Percentiles rank a stretch among this genome's conserved stretches.
These are phyloP conservation scores for Achaetomium macrosporum DNA, from an alignment of 2,329 filamentous ascomycete species.

Conservation along the genomic window DNA sequence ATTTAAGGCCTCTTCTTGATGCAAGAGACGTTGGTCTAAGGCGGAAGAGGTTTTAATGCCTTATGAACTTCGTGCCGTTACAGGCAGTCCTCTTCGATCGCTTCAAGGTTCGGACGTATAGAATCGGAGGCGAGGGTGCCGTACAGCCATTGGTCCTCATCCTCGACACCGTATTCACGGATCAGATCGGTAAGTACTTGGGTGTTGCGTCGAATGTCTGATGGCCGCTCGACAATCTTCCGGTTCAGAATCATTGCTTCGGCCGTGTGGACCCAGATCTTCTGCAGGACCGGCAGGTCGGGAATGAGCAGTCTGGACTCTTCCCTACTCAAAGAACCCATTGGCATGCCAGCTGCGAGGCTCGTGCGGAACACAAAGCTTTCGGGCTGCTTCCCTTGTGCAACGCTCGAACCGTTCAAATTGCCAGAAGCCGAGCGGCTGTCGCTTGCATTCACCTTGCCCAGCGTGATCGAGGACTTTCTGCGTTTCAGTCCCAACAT, in stretches of 20 bases:
- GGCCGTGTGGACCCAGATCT: constrained; percentile 58
- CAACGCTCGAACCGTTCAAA: constrained; percentile 19
- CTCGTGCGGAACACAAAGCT: constrained; percentile 54
- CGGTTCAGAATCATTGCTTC: constrained; percentile 57
- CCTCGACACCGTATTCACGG: constrained; percentile 51
- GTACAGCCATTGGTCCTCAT: constrained; percentile 60
- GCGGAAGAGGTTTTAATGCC: not conserved
- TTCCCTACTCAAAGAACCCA: constrained; percentile 48
- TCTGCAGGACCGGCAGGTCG: constrained; percentile 52
- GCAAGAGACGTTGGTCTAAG: not conserved
- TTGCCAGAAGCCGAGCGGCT: not conserved
- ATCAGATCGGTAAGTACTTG: constrained; percentile 60
- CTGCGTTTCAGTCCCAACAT: constrained; percentile 52
- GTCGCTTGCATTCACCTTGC: constrained; percentile 27
- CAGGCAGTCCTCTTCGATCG: constrained; percentile 45
- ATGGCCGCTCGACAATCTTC: constrained; percentile 50
- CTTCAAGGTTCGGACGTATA: constrained; percentile 46
- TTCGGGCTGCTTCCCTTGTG: constrained; percentile 28
- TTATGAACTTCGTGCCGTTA: constrained; percentile 13
- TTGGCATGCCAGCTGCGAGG: constrained; percentile 56
- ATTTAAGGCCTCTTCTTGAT: no score
- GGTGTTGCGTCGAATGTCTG: constrained; percentile 59
- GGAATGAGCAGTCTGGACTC: constrained; percentile 45
- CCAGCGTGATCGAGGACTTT: constrained; percentile 42
- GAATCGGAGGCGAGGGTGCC: constrained; percentile 48